Evolutionary conservation across 371 early-diverging fungal genomes (phyloP), one percentile per base, ranked within the genome.

Genomic region (Rhizopus sp.): DNA sequence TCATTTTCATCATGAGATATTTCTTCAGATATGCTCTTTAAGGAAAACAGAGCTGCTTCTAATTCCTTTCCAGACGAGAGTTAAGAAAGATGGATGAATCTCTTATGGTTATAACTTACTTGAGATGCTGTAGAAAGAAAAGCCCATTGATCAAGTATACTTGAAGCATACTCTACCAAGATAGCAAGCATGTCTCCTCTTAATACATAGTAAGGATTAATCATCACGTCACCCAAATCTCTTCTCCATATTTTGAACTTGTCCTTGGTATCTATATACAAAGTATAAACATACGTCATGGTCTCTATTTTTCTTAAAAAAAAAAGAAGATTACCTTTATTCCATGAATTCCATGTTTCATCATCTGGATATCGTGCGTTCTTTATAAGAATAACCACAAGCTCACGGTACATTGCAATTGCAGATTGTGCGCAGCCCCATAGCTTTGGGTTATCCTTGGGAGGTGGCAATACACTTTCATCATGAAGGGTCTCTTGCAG

Each of bases 221-320:
- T 81, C 55, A 92, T 69, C 7, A 88, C 85, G 47, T 93, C 94
- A 4, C 86, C 87, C 29, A 86, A 73, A 66, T 92, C 91, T 17
- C 89, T 78, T 31, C 93, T 86, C 64, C 85, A 90, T 13, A 73
- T 73, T n/a, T 68, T 65, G 61, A 90, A 92, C 42, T 77, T 80
- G 39, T 91, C 88, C 41, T 74, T 72, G 32, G 69, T 53, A 53
- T 85, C 85, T 83, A 66, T 23, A 42, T 35, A 40, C 12, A 16
- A 8, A 34, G 9, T 34, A 17, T 31, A 15, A 49, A 12, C 37
- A 29, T 38, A 35, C 5, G 23, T 34, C 16, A 50, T 50, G 15
- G 0, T 45, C 17, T 4, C n/a, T n/a, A n/a, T n/a, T n/a, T n/a
- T n/a, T n/a, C n/a, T n/a, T n/a, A n/a, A n/a, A n/a, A n/a, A n/a